A percentile compares a stretch with the other conserved stretches of the same genome.
phyloP scores from a whole-genome alignment of 148 eudicot species.

The Chenopodium album region DNA sequence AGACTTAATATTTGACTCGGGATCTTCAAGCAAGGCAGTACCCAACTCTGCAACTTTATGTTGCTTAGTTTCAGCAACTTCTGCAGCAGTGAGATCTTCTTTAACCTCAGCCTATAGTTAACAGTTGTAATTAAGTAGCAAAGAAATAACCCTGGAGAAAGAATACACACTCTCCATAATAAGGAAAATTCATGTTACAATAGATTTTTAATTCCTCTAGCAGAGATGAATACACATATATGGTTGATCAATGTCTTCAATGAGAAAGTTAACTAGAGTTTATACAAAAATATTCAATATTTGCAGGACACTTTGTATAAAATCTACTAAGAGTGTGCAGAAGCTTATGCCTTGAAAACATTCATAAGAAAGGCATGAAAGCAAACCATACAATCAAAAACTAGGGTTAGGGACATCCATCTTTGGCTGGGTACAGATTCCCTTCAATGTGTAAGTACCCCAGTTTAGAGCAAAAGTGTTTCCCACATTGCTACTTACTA shows the following conservation, averaged over 20 bases:
- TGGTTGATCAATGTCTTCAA: too few species aligned
- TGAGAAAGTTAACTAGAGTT: not conserved
- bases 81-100: constrained; percentile 71
- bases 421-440: not conserved
- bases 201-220: too few species aligned
- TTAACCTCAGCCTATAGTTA: constrained; percentile 73
- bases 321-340: not conserved
- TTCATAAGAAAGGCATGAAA: not conserved
- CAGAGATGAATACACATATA: not conserved
- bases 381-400: not conserved
- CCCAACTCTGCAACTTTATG: constrained; percentile 85
- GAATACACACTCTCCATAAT: not conserved
- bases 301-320: not conserved
- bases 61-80: constrained; percentile 59
- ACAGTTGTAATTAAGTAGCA: constrained; percentile 15
- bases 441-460: not conserved
- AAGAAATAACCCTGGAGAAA: not conserved
- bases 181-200: not conserved
- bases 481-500: not conserved
- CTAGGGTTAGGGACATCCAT: not conserved
- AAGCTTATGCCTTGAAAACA: not conserved
- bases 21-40: constrained; percentile 72
- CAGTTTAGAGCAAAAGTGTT: not conserved
- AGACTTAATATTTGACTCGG: constrained; percentile 69
- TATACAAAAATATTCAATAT: not conserved